A percentile compares a stretch with the other conserved stretches of the same genome.
Evolutionary conservation across 75 land plant species (phyloP).

Genomic region (Isoetes taiwanensis): DNA sequence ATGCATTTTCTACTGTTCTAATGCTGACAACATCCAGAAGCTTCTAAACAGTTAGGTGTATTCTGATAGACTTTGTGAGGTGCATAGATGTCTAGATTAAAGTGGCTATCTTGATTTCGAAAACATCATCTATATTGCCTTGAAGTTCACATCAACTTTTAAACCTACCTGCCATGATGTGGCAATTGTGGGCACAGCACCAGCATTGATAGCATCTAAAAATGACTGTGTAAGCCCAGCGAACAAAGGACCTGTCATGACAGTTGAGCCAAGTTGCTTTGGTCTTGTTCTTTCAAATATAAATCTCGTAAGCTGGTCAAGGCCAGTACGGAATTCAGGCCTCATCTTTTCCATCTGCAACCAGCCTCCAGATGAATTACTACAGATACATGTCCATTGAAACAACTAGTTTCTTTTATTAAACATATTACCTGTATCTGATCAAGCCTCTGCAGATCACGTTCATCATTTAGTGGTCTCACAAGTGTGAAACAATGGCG

Average conservation of each 20-base stretch:
- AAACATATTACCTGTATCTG: slow-evolving; percentile 52
- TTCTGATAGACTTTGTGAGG: too few species aligned
- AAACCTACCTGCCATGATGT: slow-evolving; percentile 94
- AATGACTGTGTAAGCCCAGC: slow-evolving; percentile 83
- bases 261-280: slow-evolving; percentile 78
- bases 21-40: too few species aligned
- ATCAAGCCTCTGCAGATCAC: slow-evolving; percentile 80
- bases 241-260: slow-evolving; percentile 88
- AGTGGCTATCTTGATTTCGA: too few species aligned
- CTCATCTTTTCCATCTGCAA: slow-evolving; percentile 74
- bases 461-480: slow-evolving; percentile 79
- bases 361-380: not conserved
- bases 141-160: not conserved
- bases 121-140: not conserved
- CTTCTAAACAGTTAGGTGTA: too few species aligned
- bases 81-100: too few species aligned
- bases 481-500: slow-evolving; percentile 88
- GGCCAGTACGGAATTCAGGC: slow-evolving; percentile 73
- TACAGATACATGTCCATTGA: not conserved
- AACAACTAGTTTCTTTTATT: not conserved
- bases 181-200: slow-evolving; percentile 95
- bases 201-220: slow-evolving; percentile 84
- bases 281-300: slow-evolving; percentile 91
- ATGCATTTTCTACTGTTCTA: too few species aligned
- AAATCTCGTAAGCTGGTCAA: slow-evolving; percentile 77